These are phyloP conservation scores for Lachnellula hyalina DNA, from an alignment of 2,329 filamentous ascomycete genomes.

Conservation along the genomic window DNA sequence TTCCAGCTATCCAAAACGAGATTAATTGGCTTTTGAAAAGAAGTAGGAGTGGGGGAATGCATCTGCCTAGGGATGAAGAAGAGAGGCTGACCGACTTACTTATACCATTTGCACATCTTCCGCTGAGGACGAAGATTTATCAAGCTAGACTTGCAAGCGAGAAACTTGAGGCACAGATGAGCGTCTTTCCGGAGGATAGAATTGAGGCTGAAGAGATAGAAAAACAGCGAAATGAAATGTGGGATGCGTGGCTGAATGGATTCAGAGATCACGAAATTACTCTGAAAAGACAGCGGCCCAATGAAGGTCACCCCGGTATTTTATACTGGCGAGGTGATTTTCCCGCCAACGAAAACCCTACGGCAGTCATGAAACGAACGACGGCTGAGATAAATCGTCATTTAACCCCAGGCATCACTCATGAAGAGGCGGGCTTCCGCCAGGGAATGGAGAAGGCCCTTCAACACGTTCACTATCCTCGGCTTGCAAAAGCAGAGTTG, in stretches of 20 bases:
- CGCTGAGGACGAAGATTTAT: not conserved
- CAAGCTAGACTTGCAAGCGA: not conserved
- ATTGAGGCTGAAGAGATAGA: not conserved
- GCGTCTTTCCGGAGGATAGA: not conserved
- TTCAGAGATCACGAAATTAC: not conserved
- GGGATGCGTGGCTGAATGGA: not conserved
- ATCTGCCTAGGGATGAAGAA: not conserved
- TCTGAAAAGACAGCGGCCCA: not conserved
- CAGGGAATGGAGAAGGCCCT: not conserved
- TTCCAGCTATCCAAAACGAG: not conserved
- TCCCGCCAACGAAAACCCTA: not conserved
- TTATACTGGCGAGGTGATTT: not conserved
- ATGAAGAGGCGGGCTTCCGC: not conserved
- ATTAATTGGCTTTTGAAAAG: constrained; percentile 6
- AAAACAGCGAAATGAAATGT: not conserved
- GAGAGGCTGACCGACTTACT: not conserved
- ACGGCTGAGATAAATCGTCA: not conserved
- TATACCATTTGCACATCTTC: not conserved
- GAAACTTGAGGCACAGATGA: not conserved
- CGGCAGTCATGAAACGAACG: not conserved
- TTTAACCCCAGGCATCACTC: not conserved
- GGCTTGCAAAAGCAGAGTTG: not conserved
- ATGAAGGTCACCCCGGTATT: not conserved
- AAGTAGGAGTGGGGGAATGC: not conserved
- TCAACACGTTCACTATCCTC: not conserved